Base-by-base conservation (phyloP, 768 basidiomycete species). In the Tricholoma sp. region DNA sequence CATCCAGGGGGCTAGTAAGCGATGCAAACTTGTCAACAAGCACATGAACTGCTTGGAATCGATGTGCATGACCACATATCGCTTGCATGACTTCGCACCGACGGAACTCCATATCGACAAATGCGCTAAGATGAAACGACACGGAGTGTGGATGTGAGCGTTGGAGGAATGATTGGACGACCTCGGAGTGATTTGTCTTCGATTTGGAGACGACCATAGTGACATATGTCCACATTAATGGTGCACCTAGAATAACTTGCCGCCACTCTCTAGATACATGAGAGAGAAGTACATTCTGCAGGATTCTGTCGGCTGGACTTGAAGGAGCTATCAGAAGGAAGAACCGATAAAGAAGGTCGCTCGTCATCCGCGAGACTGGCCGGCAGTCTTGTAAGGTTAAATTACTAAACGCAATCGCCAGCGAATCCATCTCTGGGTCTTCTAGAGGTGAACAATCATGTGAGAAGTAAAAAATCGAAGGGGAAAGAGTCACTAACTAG, bases 171-270 rank as follows among this genome's bases (percentile, higher is more conserved):
- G 36, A 57, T 6, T 50, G 39, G 32, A 63, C 29, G 18, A 47
- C 54, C 3, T 33, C 13, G 28, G 49, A 47, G 32, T 59, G 57
- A n/a, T 57, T 31, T 33, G 18, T 37, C 11, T 48, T 56, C 8
- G 51, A 47, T 20, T 33, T 31, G 20, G 53, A 57, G 54, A 59
- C 54, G 2, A 53, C 47, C 42, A 63, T 44, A n/a, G 37, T 53
- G 32, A 63, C 31, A 36, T 63, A 57, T n/a, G 56, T 61, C 62
- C 62, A 63, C 11, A 63, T 44, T 18, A 63, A 31, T 18, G 62
- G 60, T 1, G 62, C 60, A 15, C 50, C 50, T 1, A 56, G 50
- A 31, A 56, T 56, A 29, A 63, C 49, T 11, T 29, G 36, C 18
- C 60, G 60, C 62, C 62, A 63, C 24, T 48, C 53, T 39, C 39